Conservation (phyloP, 2,329 filamentous ascomycete genomes). For the Pseudogymnoascus sp. region DNA sequence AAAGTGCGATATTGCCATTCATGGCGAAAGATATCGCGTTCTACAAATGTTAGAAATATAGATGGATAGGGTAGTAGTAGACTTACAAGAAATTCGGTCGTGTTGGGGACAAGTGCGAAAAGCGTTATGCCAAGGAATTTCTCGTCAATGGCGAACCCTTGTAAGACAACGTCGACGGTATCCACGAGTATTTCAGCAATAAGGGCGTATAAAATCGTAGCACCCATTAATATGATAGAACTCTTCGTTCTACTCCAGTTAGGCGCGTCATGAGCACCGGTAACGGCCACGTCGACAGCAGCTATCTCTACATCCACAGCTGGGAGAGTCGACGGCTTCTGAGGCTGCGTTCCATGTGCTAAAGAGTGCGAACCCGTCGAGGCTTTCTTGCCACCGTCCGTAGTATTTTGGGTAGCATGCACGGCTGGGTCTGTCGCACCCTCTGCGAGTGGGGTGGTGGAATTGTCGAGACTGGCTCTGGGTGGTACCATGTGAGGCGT, state of each 20-base stretch:
- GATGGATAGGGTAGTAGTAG: background rate
- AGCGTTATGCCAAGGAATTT: conserved; percentile 96
- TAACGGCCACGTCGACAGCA: conserved; percentile 31
- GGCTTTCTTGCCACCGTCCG: conserved; percentile 43
- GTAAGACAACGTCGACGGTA: conserved; percentile 91
- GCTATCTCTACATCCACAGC: conserved; percentile 9
- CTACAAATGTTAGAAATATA: conserved; percentile 33
- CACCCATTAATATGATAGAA: conserved; percentile 76
- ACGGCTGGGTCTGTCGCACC: conserved; percentile 87
- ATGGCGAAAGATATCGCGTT: conserved; percentile 99
- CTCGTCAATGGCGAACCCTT: conserved; percentile 85
- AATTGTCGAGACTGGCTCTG: conserved; percentile 69
- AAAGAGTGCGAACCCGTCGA: conserved; percentile 24
- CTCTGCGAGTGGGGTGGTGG: conserved; percentile 84
- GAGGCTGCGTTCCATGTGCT: conserved; percentile 19
- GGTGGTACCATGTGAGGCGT: conserved; percentile 72
- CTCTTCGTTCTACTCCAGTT: conserved; percentile 96
- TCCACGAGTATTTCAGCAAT: conserved; percentile 96
- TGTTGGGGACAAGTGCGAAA: conserved; percentile 95
- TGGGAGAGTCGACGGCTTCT: conserved; percentile 10
- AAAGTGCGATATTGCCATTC: conserved; percentile 97
- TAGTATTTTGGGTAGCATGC: conserved; percentile 72
- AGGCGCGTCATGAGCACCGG: conserved; percentile 87
- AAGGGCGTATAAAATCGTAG: conserved; percentile 88
- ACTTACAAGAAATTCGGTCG: conserved; percentile 87